These are phyloP conservation scores for Aspergillus aculeatus DNA, from an alignment of 2,329 filamentous ascomycete species.

Conservation along the genomic window DNA sequence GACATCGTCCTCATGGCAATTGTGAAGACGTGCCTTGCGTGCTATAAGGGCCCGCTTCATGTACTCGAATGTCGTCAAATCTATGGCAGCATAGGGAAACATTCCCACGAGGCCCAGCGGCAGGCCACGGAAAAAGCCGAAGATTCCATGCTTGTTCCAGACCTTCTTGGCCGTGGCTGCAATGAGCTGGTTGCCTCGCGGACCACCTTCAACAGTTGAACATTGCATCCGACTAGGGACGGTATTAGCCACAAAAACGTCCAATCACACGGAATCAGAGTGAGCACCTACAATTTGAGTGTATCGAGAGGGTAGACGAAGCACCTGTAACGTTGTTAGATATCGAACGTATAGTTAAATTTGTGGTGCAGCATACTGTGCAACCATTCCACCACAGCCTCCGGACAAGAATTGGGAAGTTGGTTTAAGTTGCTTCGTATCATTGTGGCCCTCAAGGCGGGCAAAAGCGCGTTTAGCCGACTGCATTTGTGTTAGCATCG, in stretches of 20 bases:
- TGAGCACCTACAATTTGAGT: conserved; percentile 54
- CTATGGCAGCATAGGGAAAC: conserved; percentile 97
- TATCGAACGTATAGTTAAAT: conserved; percentile 1
- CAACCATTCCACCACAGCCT: conserved; percentile 88
- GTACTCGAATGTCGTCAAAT: conserved; percentile 92
- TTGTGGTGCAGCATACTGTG: conserved; percentile 64
- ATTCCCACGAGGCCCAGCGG: conserved; percentile 93
- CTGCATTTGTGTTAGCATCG: conserved; percentile 37
- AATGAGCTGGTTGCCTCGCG: conserved; percentile 79
- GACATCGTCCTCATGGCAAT: conserved; percentile 80
- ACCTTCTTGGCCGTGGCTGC: conserved; percentile 81
- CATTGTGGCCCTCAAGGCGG: conserved; percentile 80
- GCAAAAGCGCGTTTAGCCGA: conserved; percentile 86
- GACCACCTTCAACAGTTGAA: conserved; percentile 82
- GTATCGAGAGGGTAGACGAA: conserved; percentile 90
- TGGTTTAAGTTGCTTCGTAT: conserved; percentile 74
- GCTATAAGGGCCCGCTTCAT: conserved; percentile 73
- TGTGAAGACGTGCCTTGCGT: conserved; percentile 66
- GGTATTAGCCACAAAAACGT: conserved; percentile 10
- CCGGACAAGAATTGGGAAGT: conserved; percentile 89
- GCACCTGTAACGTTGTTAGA: conserved; percentile 55
- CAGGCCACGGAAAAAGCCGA: conserved; percentile 83
- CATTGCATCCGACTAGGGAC: conserved; percentile 79
- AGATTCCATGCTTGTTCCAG: conserved; percentile 71
- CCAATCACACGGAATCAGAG: background rate